Conservation (phyloP, 73 alveolate species). For the Effrenium voratum region DNA sequence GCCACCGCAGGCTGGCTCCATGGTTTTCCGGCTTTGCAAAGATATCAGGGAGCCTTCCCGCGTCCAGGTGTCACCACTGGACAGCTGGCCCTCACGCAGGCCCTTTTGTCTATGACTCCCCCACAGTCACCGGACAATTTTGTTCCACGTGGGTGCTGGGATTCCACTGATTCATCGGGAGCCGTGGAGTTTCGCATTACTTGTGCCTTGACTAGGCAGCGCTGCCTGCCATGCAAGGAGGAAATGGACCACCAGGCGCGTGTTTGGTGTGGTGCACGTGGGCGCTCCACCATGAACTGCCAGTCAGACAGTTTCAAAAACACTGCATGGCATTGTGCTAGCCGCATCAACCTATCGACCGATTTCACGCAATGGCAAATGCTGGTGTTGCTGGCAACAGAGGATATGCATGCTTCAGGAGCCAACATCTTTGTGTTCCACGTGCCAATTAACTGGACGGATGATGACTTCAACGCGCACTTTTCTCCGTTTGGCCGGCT, state of each 20-base stretch:
- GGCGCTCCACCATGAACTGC: too few relatives aligned
- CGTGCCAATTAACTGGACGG: constrained; percentile 84
- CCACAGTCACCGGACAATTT: too few relatives aligned
- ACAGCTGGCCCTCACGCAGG: constrained; percentile 85
- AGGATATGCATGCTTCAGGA: not conserved
- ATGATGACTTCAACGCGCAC: constrained; percentile 83
- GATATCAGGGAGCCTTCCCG: not conserved
- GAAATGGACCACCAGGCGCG: constrained; percentile 67
- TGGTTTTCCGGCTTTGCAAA: not conserved
- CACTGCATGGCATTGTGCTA: too few relatives aligned
- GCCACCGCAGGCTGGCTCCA: constrained; percentile 3
- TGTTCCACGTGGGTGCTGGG: too few relatives aligned
- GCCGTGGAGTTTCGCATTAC: too few relatives aligned
- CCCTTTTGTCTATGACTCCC: too few relatives aligned
- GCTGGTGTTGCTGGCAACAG: not conserved
- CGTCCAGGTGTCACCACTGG: constrained; percentile 44
- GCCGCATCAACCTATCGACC: too few relatives aligned
- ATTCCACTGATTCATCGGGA: too few relatives aligned
- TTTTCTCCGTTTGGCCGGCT: constrained; percentile 54
- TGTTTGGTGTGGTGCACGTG: too few relatives aligned
- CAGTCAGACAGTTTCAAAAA: too few relatives aligned
- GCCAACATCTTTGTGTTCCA: constrained; percentile 89
- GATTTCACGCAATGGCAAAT: not conserved
- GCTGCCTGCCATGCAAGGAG: constrained; percentile 70
- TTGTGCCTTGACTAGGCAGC: constrained; percentile 35